These are phyloP conservation scores for Solanum hybrid DNA, from an alignment of 305 asterid species.

Conservation along the genomic window DNA sequence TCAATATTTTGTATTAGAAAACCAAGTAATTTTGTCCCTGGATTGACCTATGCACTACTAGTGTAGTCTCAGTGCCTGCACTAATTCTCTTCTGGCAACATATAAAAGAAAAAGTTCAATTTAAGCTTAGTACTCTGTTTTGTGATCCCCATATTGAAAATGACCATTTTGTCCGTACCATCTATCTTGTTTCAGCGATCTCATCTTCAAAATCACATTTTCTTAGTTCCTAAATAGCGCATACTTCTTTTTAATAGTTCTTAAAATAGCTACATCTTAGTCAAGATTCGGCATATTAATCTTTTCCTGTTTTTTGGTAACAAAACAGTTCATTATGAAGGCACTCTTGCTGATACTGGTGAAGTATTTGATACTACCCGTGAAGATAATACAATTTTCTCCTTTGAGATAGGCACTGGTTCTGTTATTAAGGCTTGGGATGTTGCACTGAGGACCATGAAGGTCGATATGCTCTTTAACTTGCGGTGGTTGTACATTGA, in stretches of 20 bases:
- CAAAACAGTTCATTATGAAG: conserved; percentile 83
- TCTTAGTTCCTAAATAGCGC: background rate
- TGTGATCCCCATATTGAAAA: background rate
- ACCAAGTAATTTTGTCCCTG: background rate
- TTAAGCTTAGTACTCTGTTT: background rate
- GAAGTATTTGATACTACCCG: conserved; percentile 87
- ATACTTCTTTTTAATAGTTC: background rate
- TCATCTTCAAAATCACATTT: background rate
- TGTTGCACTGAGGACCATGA: conserved; percentile 82
- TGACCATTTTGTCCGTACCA: background rate
- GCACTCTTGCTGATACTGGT: conserved; percentile 79
- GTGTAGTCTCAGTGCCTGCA: background rate
- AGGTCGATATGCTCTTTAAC: conserved; percentile 31
- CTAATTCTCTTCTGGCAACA: background rate
- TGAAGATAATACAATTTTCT: conserved; percentile 82
- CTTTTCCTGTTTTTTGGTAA: background rate
- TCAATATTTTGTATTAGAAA: background rate
- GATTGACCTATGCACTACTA: background rate
- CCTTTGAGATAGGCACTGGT: conserved; percentile 78
- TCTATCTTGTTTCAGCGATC: background rate
- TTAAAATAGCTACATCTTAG: background rate
- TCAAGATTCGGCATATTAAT: background rate
- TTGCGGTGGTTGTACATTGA: background rate
- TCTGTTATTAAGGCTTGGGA: conserved; percentile 96
- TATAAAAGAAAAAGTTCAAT: background rate